Base-by-base conservation (phyloP, 2,329 filamentous ascomycete species). In the Fusarium phyllophilum region DNA sequence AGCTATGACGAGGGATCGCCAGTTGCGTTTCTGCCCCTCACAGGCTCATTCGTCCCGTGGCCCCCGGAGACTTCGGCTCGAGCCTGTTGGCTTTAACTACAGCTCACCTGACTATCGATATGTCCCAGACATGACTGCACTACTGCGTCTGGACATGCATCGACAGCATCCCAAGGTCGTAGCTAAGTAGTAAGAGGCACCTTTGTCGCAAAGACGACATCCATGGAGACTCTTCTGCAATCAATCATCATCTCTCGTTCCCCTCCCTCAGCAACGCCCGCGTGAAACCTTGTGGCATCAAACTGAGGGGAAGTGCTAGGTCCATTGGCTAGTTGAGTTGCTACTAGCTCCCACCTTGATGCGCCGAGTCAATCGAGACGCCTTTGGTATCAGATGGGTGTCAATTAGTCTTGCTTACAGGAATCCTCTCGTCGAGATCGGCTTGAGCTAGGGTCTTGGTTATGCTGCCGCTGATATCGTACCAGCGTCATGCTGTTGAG, bases 1-100 rank as follows among this genome's bases (percentile, higher is more conserved):
- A 26, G 13, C 49, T 45, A 77, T 78, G 75, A 77, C 75, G 75
- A 77, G 61, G 66, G 75, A 77, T 77, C 75, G 75, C 68, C 75
- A 68, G 65, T 64, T 70, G 39, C 54, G n/a, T 26, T 45, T 33
- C 46, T 59, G 55, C 69, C 68, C 72, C 72, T 73, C 72, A 41
- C 38, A 55, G 20, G 36, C 51, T 41, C 51, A n/a, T 41, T 44
- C 49, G 20, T 62, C 42, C 58, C 63, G 62, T 69, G 52, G 45
- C 63, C 70, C 69, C 74, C 77, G 73, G 74, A 76, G 65, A 31
- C 73, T 73, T 78, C 76, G 72, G 77, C 68, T 78, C 55, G 62
- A 67, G 67, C 66, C 71, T 54, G 61, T 67, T 75, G 24, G 73
- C 63, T 57, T 55, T 24, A 68, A 70, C 56, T 20, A 51, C 42